Base-by-base conservation (phyloP, 441 rosid species). In the Bruguiera hainesii region DNA sequence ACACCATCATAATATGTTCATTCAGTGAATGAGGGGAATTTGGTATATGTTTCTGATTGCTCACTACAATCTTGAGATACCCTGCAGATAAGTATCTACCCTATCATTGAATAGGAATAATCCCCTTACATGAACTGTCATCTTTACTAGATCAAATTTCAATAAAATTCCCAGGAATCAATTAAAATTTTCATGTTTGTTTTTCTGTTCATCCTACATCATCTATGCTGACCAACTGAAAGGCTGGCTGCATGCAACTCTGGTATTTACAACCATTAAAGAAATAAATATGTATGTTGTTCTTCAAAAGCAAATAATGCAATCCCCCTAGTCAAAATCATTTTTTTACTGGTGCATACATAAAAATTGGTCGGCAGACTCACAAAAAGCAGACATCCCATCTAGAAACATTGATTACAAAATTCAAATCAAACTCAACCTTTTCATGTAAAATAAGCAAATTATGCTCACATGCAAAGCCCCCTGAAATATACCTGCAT, bases 401-500 rank as follows among this genome's bases (percentile, higher is more conserved):
- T 42, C 48, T 11, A 42, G 15, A 55, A 55, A 23, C 29, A 55
- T 23, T 55, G 58, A 16, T 55, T 23, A 20, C 48, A 60, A 20
- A 37, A 29, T 19, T 60, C 16, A 20, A 10, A 21, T n/a, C 49
- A 13, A 11, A 61, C 21, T 13, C 16, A 56, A n/a, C 7, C 60
- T 26, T 56, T 13, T 20, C 6, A 9, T 20, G 16, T 25, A 21
- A 20, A 13, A 20, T 25, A 20, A 39, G 9, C 6, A 30, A 26
- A 42, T 16, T 10, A 62, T 23, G 20, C 8, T 39, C 4, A 62
- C 66, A 25, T 7, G 9, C 7, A 20, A 60, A 30, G 26, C 28
- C 35, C 20, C 20, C 46, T 6, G 48, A 13, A 18, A 65, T 60
- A 49, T 83, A 91, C 95, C 78, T 79, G 81, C 97, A 90, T 35